Evolutionary conservation across 305 asterid genomes (phyloP), one percentile per base, ranked within the genome.

Genomic region (Fraxinus latifolia): DNA sequence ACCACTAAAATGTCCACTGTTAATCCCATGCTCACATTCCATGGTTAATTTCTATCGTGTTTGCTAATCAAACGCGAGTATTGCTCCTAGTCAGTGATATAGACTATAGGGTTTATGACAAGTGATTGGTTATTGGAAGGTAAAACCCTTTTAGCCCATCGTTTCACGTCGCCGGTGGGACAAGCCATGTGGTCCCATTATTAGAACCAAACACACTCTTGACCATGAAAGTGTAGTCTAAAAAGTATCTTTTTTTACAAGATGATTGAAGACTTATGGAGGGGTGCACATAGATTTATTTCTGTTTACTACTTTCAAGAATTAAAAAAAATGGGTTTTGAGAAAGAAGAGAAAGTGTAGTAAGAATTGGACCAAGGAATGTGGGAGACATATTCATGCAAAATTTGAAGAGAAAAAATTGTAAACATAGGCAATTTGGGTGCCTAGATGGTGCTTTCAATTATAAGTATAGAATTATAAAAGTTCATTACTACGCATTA

Each of bases 341-440:
- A 2, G 73, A 25, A 25, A 25, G 82, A 7, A 72, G 62, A 77
- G 42, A 76, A 15, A 73, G 82, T 82, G 32, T 58, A 32, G 80
- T 9, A 78, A 68, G 74, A 74, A 76, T 47, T 36, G 50, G 85
- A 82, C 92, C 89, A 87, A 81, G 89, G 53, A 85, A 85, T 84
- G 93, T 86, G 94, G 93, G 91, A 87, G 80, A 88, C 96, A 89
- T 81, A 89, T 88, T 90, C 87, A 89, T 86, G 89, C 83, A 87
- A 32, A 82, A 81, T 42, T 42, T 42, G 53, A 42, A 42, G 53
- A 42, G 53, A 42, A 12, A 42, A 12, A 39, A 9, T 39, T 37
- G 44, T 37, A 37, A 7, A 42, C 55, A 12, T 44, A 44, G 17
- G 17, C 55, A 3, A 44, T 12, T 44, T 42, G 84, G 83, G 44